Evolutionary conservation across 2,329 filamentous ascomycete genomes (phyloP).

Genomic region (Tolypocladium ovalisporum): DNA sequence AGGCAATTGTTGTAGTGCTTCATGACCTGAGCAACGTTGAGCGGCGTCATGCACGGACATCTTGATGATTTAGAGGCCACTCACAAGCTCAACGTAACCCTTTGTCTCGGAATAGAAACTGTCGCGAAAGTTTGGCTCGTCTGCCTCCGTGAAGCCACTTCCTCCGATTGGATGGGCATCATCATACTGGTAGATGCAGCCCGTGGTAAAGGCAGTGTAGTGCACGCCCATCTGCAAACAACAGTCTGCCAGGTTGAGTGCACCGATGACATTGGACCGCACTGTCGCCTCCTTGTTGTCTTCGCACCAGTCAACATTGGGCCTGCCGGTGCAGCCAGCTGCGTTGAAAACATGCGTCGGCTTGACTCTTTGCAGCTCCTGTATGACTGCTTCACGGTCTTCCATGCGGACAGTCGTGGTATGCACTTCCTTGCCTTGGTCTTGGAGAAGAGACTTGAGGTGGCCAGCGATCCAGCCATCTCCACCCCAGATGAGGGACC

Average conservation of each 20-base stretch:
- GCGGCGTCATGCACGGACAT: neutral
- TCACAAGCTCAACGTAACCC: slow-evolving; percentile 45
- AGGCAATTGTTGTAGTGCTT: slow-evolving; percentile 50
- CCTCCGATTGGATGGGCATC: slow-evolving; percentile 49
- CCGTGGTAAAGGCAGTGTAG: slow-evolving; percentile 55
- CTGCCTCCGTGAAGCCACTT: slow-evolving; percentile 48
- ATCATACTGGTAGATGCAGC: slow-evolving; percentile 57
- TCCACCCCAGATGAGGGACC: slow-evolving; percentile 55
- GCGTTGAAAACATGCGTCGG: slow-evolving; percentile 58
- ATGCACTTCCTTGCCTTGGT: slow-evolving; percentile 49
- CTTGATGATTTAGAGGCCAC: neutral
- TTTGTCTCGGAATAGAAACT: slow-evolving; percentile 62
- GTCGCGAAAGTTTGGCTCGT: slow-evolving; percentile 52
- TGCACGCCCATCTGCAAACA: slow-evolving; percentile 50
- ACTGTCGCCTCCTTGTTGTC: slow-evolving; percentile 58
- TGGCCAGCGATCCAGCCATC: slow-evolving; percentile 53
- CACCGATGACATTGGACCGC: slow-evolving; percentile 56
- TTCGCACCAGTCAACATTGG: slow-evolving; percentile 64
- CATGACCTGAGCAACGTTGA: slow-evolving; percentile 34
- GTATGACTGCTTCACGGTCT: slow-evolving; percentile 43
- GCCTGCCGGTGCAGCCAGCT: slow-evolving; percentile 54
- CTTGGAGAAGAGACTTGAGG: slow-evolving; percentile 45
- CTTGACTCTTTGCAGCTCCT: slow-evolving; percentile 45
- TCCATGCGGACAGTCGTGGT: slow-evolving; percentile 56
- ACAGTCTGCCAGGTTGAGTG: slow-evolving; percentile 50